Conservation (phyloP, 2,329 filamentous ascomycete genomes). For the Botrytis pseudocinerea region DNA sequence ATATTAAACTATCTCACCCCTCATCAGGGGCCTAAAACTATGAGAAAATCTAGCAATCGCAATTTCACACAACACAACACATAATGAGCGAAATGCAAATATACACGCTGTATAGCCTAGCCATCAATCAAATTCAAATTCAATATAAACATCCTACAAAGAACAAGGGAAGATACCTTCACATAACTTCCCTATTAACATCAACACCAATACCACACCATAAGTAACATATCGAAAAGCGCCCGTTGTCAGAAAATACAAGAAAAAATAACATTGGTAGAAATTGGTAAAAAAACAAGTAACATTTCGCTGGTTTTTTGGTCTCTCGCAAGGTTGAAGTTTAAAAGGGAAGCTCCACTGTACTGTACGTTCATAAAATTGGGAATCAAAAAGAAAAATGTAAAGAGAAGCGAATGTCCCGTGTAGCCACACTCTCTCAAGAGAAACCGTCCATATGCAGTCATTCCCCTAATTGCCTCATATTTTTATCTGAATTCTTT, state of each 20-base stretch:
- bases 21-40: neutral
- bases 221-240: constrained; percentile 9
- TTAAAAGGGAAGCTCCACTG: constrained; percentile 12
- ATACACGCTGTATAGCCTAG: neutral
- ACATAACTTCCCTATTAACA: neutral
- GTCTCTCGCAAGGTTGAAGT: constrained; percentile 21
- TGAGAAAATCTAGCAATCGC: neutral
- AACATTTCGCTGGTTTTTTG: constrained; percentile 9
- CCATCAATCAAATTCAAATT: neutral
- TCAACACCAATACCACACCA: neutral
- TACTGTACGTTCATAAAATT: constrained; percentile 21
- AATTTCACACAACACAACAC: neutral
- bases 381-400: constrained; percentile 16
- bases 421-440: constrained; percentile 20
- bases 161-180: neutral
- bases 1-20: neutral
- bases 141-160: neutral
- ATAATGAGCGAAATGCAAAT: neutral
- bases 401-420: constrained; percentile 21
- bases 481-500: constrained; percentile 10
- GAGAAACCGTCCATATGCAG: constrained; percentile 21
- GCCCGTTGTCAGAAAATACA: neutral
- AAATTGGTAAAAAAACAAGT: constrained; percentile 1
- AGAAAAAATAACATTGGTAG: neutral
- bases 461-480: neutral